These are phyloP conservation scores for Biancaea sappan DNA, from an alignment of 306 rosid genomes.

Conservation along the genomic window DNA sequence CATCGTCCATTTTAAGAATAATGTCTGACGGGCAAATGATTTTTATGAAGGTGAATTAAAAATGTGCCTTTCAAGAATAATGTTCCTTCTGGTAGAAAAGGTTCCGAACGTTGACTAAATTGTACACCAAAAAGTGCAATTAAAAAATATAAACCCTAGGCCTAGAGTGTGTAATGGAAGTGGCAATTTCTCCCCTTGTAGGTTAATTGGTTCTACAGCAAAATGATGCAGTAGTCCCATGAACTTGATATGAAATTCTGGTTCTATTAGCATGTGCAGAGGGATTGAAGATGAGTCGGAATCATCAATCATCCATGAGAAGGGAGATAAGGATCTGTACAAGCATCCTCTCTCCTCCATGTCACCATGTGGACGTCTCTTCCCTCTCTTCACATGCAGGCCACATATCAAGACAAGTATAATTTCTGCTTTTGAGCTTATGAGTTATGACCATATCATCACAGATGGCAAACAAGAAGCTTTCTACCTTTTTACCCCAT, in stretches of 20 bases:
- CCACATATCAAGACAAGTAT: neutral
- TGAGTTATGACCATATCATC: too few species aligned
- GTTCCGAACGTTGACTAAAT: too few species aligned
- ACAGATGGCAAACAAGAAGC: too few species aligned
- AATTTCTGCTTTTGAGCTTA: constrained; percentile 12
- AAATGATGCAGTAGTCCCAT: neutral
- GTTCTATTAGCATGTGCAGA: neutral
- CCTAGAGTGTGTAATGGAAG: too few species aligned
- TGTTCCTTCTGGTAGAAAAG: neutral
- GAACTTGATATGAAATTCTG: neutral
- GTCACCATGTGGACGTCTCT: constrained; percentile 2
- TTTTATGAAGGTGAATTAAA: too few species aligned
- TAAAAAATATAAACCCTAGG: too few species aligned
- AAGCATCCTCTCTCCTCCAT: neutral
- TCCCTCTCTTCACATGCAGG: neutral
- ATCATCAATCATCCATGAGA: constrained; percentile 19
- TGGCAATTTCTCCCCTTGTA: neutral
- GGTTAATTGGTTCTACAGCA: neutral
- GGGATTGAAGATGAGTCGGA: constrained; percentile 16
- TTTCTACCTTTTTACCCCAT: too few species aligned
- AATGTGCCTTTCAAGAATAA: neutral
- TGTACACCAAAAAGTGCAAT: too few species aligned
- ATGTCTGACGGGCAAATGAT: too few species aligned
- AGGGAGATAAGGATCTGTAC: constrained; percentile 20
- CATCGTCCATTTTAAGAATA: too few species aligned